A percentile compares a stretch with the other conserved stretches of the same genome.
Conservation (phyloP, 371 early-diverging fungal genomes). For the Coemansia sp. region DNA sequence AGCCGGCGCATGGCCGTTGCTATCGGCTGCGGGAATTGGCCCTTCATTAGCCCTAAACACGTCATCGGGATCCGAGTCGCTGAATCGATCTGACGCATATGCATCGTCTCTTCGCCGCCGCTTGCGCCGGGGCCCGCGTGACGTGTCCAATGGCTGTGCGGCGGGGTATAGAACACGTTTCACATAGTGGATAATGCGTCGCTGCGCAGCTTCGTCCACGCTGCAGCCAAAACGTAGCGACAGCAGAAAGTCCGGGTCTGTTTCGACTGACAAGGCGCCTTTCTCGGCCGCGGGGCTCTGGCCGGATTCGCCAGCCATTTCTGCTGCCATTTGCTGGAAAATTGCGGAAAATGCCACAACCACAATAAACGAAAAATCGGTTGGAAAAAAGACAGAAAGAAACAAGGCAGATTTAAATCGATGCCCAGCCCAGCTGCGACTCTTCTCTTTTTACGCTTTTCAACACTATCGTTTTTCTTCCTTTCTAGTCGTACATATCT, state of each 20-base stretch:
- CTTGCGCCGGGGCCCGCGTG: slow-evolving; percentile 13
- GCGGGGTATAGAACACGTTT: slow-evolving; percentile 6
- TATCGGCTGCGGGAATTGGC: too few species aligned
- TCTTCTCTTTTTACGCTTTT: too few species aligned
- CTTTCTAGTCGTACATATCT: too few species aligned
- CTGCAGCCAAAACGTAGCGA: slow-evolving; percentile 26
- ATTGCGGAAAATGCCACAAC: not conserved
- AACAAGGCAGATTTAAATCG: not conserved
- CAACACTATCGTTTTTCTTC: too few species aligned
- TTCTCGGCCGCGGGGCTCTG: slow-evolving; percentile 8
- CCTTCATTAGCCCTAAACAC: too few species aligned
- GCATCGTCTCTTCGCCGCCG: slow-evolving; percentile 28
- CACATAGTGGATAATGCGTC: slow-evolving; percentile 24
- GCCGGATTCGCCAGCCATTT: not conserved
- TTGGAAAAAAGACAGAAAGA: not conserved
- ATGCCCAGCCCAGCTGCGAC: not conserved
- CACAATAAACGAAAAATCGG: not conserved
- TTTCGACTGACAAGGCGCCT: not conserved
- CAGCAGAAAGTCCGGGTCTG: slow-evolving; percentile 19
- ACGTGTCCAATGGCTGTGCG: not conserved
- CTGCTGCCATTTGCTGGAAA: slow-evolving; percentile 1
- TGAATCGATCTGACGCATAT: slow-evolving; percentile 3
- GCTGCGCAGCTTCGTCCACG: slow-evolving; percentile 10
- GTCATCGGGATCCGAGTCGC: slow-evolving; percentile 1
- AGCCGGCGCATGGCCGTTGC: not conserved